phyloP scores from a whole-genome alignment of 1,139 yeast genomes.

The Saccharomyces pastorianus region DNA sequence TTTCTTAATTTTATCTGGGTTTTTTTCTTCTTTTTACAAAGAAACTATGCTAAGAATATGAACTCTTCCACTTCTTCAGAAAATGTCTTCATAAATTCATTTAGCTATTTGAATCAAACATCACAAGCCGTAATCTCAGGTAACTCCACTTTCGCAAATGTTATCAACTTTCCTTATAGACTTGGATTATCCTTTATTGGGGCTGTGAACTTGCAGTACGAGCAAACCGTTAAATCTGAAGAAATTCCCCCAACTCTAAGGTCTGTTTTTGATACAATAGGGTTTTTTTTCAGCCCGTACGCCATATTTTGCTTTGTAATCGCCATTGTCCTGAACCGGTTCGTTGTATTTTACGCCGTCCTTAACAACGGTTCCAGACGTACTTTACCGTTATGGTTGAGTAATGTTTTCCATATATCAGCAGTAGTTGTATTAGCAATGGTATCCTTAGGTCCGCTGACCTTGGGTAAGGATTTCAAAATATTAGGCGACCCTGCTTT shows the following conservation, averaged over 20 bases:
- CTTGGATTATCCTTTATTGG: slow-evolving; percentile 14
- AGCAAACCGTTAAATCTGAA: slow-evolving; percentile 7
- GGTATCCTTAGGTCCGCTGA: slow-evolving; percentile 5
- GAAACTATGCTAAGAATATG: background rate
- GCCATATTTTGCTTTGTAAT: slow-evolving; percentile 19
- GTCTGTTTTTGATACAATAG: slow-evolving; percentile 10
- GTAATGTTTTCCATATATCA: slow-evolving; percentile 10
- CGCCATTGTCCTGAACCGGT: slow-evolving; percentile 20
- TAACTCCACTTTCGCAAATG: slow-evolving; percentile 8
- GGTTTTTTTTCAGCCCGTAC: slow-evolving; percentile 19
- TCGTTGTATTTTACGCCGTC: slow-evolving; percentile 14
- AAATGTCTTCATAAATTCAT: background rate
- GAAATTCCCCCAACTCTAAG: slow-evolving; percentile 5
- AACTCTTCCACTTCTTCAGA: background rate
- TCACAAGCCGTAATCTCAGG: slow-evolving; percentile 11
- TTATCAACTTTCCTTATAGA: slow-evolving; percentile 18
- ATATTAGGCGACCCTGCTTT: slow-evolving; percentile 6
- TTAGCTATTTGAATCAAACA: slow-evolving; percentile 17
- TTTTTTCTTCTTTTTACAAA: background rate
- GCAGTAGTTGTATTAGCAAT: slow-evolving; percentile 8
- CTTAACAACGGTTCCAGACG: slow-evolving; percentile 8
- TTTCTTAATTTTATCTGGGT: background rate
- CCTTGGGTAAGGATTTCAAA: background rate
- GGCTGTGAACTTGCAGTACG: slow-evolving; percentile 16
- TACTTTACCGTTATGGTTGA: slow-evolving; percentile 11